phyloP scores from a whole-genome alignment of 179 eudicot genomes.

The Actinidia arguta region DNA sequence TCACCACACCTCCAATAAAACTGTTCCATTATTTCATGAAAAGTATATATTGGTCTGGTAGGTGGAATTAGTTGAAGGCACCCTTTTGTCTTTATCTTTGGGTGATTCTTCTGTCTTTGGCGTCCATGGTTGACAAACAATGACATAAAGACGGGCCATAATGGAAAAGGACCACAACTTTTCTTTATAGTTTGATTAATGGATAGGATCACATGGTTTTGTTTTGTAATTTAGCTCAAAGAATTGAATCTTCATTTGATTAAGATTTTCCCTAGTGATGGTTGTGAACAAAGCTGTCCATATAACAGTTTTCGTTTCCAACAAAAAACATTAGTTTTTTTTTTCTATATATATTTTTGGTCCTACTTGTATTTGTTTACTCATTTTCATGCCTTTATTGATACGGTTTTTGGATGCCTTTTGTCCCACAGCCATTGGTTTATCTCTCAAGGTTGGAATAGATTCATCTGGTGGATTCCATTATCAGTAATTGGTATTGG shows the following conservation, averaged over 20 bases:
- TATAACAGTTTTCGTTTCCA: not conserved
- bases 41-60: constrained; percentile 16
- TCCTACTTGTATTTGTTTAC: constrained; percentile 9
- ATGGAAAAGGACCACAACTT: constrained; percentile 42
- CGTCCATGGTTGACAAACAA: constrained; percentile 27
- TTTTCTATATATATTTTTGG: not conserved
- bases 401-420: not conserved
- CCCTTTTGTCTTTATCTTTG: constrained; percentile 47
- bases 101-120: constrained; percentile 35
- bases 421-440: not conserved
- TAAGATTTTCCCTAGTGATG: constrained; percentile 19
- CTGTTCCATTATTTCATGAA: not conserved
- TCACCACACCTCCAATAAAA: not conserved
- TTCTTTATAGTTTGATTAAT: constrained; percentile 19
- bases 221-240: constrained; percentile 33
- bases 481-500: not conserved
- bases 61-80: constrained; percentile 33
- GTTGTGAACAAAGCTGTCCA: constrained; percentile 17
- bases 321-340: not conserved
- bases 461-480: not conserved
- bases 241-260: constrained; percentile 30
- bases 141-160: constrained; percentile 31
- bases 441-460: not conserved
- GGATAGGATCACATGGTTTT: constrained; percentile 44
- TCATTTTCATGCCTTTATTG: constrained; percentile 6